A percentile compares a stretch with the other conserved stretches of the same genome.
These are phyloP conservation scores for Staphylotrichum longicolle DNA, from an alignment of 495 filamentous ascomycete species.

Conservation along the genomic window DNA sequence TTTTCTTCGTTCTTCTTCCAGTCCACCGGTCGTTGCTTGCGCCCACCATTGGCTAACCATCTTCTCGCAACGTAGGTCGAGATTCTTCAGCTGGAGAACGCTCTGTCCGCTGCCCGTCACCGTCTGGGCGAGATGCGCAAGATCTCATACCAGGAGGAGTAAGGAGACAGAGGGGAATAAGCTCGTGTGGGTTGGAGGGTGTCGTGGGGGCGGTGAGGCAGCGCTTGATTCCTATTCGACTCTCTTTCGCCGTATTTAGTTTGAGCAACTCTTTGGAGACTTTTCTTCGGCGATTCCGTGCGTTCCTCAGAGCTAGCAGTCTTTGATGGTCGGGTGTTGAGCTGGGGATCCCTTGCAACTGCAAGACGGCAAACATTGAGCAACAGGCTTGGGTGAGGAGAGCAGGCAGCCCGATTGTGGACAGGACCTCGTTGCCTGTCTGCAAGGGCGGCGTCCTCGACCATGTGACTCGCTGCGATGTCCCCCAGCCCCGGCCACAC, in stretches of 20 bases:
- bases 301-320: not conserved
- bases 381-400: too few species aligned
- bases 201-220: not conserved
- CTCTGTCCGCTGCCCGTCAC: constrained; percentile 72
- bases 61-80: constrained; percentile 65
- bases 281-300: not conserved
- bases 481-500: too few species aligned
- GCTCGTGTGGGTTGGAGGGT: not conserved
- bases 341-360: not conserved
- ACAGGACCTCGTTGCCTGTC: too few species aligned
- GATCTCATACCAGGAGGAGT: constrained; percentile 91
- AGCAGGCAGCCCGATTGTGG: too few species aligned
- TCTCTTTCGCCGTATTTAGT: constrained; percentile 11
- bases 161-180: not conserved
- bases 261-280: constrained; percentile 3
- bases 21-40: not conserved
- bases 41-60: constrained; percentile 7
- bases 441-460: too few species aligned
- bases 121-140: constrained; percentile 97
- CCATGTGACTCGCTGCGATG: too few species aligned
- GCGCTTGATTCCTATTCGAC: constrained; percentile 3
- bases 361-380: not conserved
- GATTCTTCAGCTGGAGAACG: constrained; percentile 93
- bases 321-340: not conserved
- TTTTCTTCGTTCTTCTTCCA: constrained; percentile 17